Base-by-base conservation (phyloP, 768 basidiomycete genomes). In the Kwoniella dendrophila region DNA sequence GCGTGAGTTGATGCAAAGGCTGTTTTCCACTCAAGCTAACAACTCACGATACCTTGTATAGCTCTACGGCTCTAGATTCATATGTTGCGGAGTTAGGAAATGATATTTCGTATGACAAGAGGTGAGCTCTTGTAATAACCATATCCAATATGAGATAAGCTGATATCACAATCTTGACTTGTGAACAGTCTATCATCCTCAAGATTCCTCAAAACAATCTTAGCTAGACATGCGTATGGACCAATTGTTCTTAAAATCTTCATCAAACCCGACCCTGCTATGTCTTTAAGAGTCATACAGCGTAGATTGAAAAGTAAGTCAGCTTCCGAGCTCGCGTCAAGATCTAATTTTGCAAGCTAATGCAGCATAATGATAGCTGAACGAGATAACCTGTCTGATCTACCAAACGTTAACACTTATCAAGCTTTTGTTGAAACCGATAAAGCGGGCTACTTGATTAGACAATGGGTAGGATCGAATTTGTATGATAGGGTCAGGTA, bases 401-500 rank as follows among this genome's bases (percentile, higher is more conserved):
- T 96, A 36, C 84, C 89, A 2, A 96, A 97, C 78, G 84, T 94
- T 10, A 90, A 93, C 78, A 87, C 86, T 62, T 94, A 93, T 75
- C 91, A 94, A 67, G 83, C 86, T 0, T 91, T 94, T 59, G 85
- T 92, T 3, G 96, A 98, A 80, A 96, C 93, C 0, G 96, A 97
- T 70, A 90, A 90, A 75, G 96, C 94, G 6, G 96, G 92, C 0
- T 98, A 94, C 79, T 85, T 97, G 30, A 86, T 98, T 56, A 84
- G 95, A 22, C 95, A 98, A 78, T 99, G 92, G 91, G 82, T 92
- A 22, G 89, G 91, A 4, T 93, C 90, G 71, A 97, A 89, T 73
- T 82, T 98, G 18, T 99, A 98, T 77, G 96, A 98, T 78, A 86
- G 95, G 56, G 97, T 99, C 73, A 97, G 94, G 94, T 92, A 63